Conservation (phyloP, 805 yeast genomes). For the Debaryomyces castellii region DNA sequence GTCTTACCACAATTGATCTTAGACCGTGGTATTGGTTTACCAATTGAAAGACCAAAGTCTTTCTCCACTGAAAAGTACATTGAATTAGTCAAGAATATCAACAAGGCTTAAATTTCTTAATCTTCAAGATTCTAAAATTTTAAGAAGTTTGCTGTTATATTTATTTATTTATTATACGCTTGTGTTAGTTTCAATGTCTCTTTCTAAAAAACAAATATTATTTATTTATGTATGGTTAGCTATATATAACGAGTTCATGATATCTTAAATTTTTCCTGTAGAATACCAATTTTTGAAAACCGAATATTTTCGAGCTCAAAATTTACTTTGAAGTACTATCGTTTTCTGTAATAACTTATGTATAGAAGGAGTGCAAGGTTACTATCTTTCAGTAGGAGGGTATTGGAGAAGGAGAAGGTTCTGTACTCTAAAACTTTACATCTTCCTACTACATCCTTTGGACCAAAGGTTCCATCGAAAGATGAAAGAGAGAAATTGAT, state of each 20-base stretch:
- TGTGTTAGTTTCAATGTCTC: constrained; percentile 4
- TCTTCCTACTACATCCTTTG: constrained; percentile 65
- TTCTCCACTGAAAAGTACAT: constrained; percentile 92
- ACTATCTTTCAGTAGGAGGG: constrained; percentile 1
- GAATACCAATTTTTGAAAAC: background rate
- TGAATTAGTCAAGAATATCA: constrained; percentile 63
- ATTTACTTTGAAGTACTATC: background rate
- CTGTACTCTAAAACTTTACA: constrained; percentile 51
- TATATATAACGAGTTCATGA: constrained; percentile 12
- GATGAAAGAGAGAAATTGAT: constrained; percentile 34
- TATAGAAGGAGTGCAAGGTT: background rate
- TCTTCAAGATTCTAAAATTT: background rate
- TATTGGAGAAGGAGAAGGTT: constrained; percentile 5
- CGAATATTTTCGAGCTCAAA: background rate
- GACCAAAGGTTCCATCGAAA: constrained; percentile 53
- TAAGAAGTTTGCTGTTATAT: constrained; percentile 2
- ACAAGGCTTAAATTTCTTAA: constrained; percentile 9
- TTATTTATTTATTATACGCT: constrained; percentile 5
- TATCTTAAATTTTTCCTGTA: constrained; percentile 1
- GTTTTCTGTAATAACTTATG: constrained; percentile 1
- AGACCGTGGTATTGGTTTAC: constrained; percentile 75
- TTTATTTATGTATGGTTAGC: constrained; percentile 9
- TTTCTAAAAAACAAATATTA: background rate
- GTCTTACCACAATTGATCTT: constrained; percentile 76
- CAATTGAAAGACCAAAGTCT: constrained; percentile 83